Percentiles rank a stretch among this genome's conserved stretches.
These are phyloP conservation scores for Pelargonium cotyledonis DNA, from an alignment of 441 rosid species.

Conservation along the genomic window DNA sequence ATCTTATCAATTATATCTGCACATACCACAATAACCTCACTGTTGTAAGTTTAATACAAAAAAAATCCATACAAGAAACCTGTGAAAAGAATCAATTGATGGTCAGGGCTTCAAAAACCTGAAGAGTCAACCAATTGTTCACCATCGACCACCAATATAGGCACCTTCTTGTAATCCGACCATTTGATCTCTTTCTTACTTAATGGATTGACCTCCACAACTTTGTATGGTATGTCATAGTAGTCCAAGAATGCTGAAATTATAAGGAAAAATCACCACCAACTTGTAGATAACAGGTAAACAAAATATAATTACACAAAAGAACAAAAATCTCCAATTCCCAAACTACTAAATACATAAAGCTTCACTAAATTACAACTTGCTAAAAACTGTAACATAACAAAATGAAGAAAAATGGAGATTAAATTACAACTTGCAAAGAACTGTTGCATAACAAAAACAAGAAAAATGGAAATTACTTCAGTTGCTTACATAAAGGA, in stretches of 20 bases:
- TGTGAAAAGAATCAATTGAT: neutral
- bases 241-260: conserved; percentile 26
- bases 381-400: neutral
- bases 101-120: conserved; percentile 14
- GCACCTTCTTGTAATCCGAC: conserved; percentile 28
- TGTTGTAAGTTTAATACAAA: neutral
- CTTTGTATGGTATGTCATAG: conserved; percentile 28
- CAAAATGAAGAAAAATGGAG: too few relatives aligned
- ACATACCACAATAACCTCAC: conserved; percentile 2
- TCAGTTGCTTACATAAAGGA: neutral
- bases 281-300: neutral
- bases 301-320: neutral
- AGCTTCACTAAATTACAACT: neutral
- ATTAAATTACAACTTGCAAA: neutral
- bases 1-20: conserved; percentile 66
- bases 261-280: neutral
- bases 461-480: neutral
- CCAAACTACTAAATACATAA: too few relatives aligned
- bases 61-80: neutral
- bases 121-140: conserved; percentile 26
- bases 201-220: conserved; percentile 27
- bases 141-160: conserved; percentile 25
- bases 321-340: neutral
- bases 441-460: neutral
- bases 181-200: conserved; percentile 30